Percentiles rank a stretch among this genome's conserved stretches.
phyloP scores from a whole-genome alignment of 2,329 filamentous ascomycete species.

The Sporothrix protearum region DNA sequence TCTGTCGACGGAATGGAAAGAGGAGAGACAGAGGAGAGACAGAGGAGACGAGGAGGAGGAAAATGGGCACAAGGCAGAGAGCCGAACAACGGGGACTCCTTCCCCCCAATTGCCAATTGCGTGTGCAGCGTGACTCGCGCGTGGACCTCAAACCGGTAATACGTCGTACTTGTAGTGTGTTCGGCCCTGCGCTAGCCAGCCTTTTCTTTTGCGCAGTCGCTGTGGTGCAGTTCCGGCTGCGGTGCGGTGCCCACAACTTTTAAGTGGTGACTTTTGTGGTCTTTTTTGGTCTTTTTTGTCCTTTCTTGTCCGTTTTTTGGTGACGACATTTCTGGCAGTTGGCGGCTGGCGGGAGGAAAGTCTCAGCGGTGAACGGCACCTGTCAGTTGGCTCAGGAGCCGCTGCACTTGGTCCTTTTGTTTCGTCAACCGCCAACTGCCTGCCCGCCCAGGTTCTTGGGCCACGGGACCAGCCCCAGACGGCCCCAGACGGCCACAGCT shows the following conservation, averaged over 20 bases:
- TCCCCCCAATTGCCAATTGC: slow-evolving; percentile 6
- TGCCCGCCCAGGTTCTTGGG: not conserved
- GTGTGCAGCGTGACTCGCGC: slow-evolving; percentile 15
- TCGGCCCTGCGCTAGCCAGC: not conserved
- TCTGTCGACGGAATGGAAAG: not conserved
- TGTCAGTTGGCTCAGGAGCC: not conserved
- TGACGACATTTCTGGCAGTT: not conserved
- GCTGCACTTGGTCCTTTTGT: not conserved
- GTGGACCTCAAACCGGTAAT: not conserved
- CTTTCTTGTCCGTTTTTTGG: not conserved
- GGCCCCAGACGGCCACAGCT: not conserved
- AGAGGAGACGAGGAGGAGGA: not conserved
- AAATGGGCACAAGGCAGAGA: not conserved
- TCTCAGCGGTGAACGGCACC: not conserved
- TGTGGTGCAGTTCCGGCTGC: not conserved
- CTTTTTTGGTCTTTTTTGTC: not conserved
- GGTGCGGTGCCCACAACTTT: not conserved
- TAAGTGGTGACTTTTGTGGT: not conserved
- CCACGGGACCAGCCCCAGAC: not conserved
- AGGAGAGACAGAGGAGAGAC: not conserved
- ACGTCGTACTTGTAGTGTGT: too few relatives aligned
- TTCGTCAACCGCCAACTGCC: not conserved
- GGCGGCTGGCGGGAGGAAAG: not conserved
- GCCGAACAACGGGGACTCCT: not conserved
- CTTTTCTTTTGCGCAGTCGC: slow-evolving; percentile 1